Evolutionary conservation across 169 alveolate species (phyloP), one percentile per base, ranked within the genome.

Genomic region (Plasmodium malariae): DNA sequence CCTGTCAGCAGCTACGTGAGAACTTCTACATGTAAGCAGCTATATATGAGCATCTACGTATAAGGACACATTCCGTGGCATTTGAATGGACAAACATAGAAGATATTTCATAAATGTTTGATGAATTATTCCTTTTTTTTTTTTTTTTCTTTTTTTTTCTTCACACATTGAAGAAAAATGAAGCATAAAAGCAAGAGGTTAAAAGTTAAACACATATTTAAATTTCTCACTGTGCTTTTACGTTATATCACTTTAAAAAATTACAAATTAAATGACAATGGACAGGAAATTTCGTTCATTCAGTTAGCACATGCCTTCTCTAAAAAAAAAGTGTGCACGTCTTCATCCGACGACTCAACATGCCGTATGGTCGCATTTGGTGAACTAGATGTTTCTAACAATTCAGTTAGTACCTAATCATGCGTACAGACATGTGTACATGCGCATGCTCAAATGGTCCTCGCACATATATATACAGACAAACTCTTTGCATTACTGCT

Each of bases 361-460:
- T 83, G 91, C 21, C 76, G 71, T 19, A 26, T 32, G 34, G 91
- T 83, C 2, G 71, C 40, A 26, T 83, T 49, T 49, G 91, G 91
- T 14, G 40, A 83, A 30, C 54, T 83, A 55, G 80, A 67, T 24
- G 91, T 83, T 67, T 83, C 91, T 55, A 83, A 83, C 36, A 83
- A 83, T 70, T 83, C 91, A 32, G 91, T 83, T 28, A 67, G 85
- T 83, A 30, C 5, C n/a, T 19, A 48, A 19, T 28, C 0, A 11
- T 36, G 0, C 30, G n/a, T 28, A 30, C 21, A 19, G 1, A 68
- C 17, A 68, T 68, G 24, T 48, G 71, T n/a, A 9, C 40, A 55
- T 45, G 24, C 9, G 7, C 17, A 40, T 65, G 48, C 26, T 17
- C 26, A 28, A 55, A n/a, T 55, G 7, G 0, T n/a, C 21, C 48